phyloP scores from a whole-genome alignment of 768 basidiomycete species.

The Auricularia sp. region DNA sequence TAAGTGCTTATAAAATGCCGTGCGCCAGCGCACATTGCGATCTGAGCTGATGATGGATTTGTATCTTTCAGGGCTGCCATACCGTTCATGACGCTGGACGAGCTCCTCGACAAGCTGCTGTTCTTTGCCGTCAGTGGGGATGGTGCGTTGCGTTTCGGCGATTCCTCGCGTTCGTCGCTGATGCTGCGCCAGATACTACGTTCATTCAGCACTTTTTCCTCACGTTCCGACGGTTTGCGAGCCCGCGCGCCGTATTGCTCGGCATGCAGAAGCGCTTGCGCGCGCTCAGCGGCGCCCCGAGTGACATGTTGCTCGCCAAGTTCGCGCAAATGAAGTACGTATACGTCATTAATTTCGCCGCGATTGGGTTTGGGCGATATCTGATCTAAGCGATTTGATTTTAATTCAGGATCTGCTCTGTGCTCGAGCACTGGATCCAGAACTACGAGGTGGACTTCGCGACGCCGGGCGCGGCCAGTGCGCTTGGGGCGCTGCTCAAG shows the following conservation, averaged over 20 bases:
- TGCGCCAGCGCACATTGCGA: neutral
- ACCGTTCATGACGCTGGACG: conserved; percentile 68
- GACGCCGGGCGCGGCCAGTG: conserved; percentile 61
- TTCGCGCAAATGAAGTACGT: conserved; percentile 79
- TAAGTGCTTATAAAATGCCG: conserved; percentile 23
- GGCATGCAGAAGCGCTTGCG: conserved; percentile 85
- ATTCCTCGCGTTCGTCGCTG: neutral
- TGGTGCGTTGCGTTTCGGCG: conserved; percentile 34
- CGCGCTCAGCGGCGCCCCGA: conserved; percentile 57
- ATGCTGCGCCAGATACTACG: conserved; percentile 45
- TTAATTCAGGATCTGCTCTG: conserved; percentile 56
- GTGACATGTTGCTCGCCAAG: conserved; percentile 78
- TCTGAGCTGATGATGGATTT: neutral
- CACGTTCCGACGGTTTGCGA: conserved; percentile 75
- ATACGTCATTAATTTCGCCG: neutral
- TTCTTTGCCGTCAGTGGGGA: conserved; percentile 80
- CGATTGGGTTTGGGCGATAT: neutral
- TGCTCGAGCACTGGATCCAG: conserved; percentile 69
- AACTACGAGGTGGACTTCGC: conserved; percentile 74
- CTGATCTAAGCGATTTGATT: neutral
- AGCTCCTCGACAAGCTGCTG: conserved; percentile 70
- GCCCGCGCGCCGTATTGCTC: conserved; percentile 66
- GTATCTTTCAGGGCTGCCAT: conserved; percentile 41
- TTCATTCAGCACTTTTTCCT: conserved; percentile 75
- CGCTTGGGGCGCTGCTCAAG: conserved; percentile 65